A percentile compares a stretch with the other conserved stretches of the same genome.
These are phyloP conservation scores for Teratosphaeria destructans DNA, from an alignment of 2,329 filamentous ascomycete species.

Conservation along the genomic window DNA sequence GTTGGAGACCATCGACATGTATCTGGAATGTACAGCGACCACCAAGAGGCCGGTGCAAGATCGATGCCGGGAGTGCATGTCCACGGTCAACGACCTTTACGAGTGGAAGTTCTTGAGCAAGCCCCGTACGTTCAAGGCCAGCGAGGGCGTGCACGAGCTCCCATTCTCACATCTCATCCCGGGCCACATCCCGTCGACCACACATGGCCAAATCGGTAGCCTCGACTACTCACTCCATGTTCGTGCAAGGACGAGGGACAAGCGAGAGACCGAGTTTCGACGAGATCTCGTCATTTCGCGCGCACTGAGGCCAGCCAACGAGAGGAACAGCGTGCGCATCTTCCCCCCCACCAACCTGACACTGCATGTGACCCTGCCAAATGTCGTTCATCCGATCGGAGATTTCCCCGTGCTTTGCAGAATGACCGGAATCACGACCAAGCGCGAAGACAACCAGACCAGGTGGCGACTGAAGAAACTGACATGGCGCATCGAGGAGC, in stretches of 20 bases:
- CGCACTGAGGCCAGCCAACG: slow-evolving; percentile 64
- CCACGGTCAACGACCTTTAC: slow-evolving; percentile 62
- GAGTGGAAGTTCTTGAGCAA: slow-evolving; percentile 66
- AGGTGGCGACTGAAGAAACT: slow-evolving; percentile 87
- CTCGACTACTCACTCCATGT: slow-evolving; percentile 73
- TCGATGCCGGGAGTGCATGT: slow-evolving; percentile 68
- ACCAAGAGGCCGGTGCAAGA: slow-evolving; percentile 74
- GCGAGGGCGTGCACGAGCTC: slow-evolving; percentile 59
- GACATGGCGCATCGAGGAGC: slow-evolving; percentile 88
- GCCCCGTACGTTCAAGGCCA: slow-evolving; percentile 30
- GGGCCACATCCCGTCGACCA: slow-evolving; percentile 75
- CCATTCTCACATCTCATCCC: slow-evolving; percentile 82
- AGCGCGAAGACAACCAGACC: slow-evolving; percentile 57
- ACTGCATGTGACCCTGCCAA: slow-evolving; percentile 68
- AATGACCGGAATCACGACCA: slow-evolving; percentile 72
- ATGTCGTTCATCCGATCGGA: slow-evolving; percentile 77
- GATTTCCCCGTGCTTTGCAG: slow-evolving; percentile 69
- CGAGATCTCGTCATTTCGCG: slow-evolving; percentile 65
- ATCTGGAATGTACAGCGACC: slow-evolving; percentile 56
- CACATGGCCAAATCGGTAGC: slow-evolving; percentile 59
- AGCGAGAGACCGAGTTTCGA: slow-evolving; percentile 54
- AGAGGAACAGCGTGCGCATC: slow-evolving; percentile 83
- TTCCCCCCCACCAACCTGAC: slow-evolving; percentile 95
- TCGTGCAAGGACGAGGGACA: slow-evolving; percentile 50
- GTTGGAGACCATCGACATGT: slow-evolving; percentile 63